Base-by-base conservation (phyloP, 768 basidiomycete genomes). In the Mycena amicta region DNA sequence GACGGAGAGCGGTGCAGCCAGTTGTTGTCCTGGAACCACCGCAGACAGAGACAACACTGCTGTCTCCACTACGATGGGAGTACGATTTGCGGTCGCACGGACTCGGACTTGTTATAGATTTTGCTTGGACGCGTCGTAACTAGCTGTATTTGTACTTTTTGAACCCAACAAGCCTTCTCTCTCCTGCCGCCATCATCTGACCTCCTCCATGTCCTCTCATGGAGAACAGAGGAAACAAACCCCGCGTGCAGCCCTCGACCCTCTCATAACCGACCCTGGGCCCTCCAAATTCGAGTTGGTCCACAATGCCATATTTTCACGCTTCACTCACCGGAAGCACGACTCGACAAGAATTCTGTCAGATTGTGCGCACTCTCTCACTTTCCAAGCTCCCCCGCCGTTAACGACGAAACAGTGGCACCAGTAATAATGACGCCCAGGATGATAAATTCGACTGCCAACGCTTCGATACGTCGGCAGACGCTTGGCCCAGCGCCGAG, bases 371-470 rank as follows among this genome's bases (percentile, higher is more conserved):
- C 69, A 58, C 28, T 46, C 26, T 52, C 40, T 26, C 16, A 53
- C 50, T 60, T 45, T 31, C 39, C 16, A 61, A 37, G 29, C 23
- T 52, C 31, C 41, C 43, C 20, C 18, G 33, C 39, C 41, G 59
- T 55, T 40, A 56, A 47, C 54, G 43, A 50, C 49, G 6, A 50
- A 31, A 50, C 68, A 87, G 93, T 95, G 70, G 92, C 92, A 15
- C 92, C 92, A 13, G 87, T 88, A 60, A 91, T 95, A 65, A 92
- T 95, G 91, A 93, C 92, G 2, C 92, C 93, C 23, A 80, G 86
- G 55, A 88, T 93, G 84, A 83, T 93, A 60, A 84, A 81, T 58
- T 83, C 85, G 22, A 82, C 89, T 5, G 80, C 89, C 2, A 86
- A 86, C n/a, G 83, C 84, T 3, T 83, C 86, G n/a, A 80, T 86